phyloP scores from a whole-genome alignment of 139 green algal species.

The Closterium sp. region DNA sequence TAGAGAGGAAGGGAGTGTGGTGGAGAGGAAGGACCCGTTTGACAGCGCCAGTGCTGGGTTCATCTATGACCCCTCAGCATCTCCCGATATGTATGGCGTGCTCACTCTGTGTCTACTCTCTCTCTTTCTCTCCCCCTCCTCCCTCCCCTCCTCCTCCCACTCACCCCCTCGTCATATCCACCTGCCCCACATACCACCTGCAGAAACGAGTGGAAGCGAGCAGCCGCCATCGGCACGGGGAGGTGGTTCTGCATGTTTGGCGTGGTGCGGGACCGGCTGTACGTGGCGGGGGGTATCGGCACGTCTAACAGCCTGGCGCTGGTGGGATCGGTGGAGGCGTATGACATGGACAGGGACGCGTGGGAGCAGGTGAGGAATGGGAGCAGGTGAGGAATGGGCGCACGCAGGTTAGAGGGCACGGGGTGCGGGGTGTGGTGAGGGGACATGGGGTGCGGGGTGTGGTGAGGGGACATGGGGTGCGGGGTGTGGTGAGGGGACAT shows the following conservation, averaged over 20 bases:
- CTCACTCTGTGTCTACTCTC: background rate
- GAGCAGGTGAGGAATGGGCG: background rate
- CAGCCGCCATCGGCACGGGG: background rate
- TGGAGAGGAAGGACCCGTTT: too few relatives aligned
- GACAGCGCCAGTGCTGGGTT: too few relatives aligned
- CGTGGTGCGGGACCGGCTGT: slow-evolving; percentile 14
- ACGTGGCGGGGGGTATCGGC: slow-evolving; percentile 39
- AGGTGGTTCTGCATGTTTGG: slow-evolving; percentile 45
- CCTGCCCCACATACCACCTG: background rate
- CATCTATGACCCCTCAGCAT: too few relatives aligned
- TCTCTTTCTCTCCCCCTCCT: background rate
- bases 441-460: too few relatives aligned
- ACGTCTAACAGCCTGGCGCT: slow-evolving; percentile 36
- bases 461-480: background rate
- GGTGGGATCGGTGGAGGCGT: slow-evolving; percentile 23
- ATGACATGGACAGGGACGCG: slow-evolving; percentile 12
- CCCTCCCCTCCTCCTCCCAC: too few relatives aligned
- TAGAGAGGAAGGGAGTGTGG: too few relatives aligned
- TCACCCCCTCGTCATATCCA: too few relatives aligned
- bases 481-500: background rate
- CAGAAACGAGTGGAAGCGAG: slow-evolving; percentile 12
- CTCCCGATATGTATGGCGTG: too few relatives aligned
- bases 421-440: background rate
- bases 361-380: slow-evolving; percentile 30
- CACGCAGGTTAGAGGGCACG: background rate